Percentiles rank a stretch among this genome's conserved stretches.
These are phyloP conservation scores for Ceriops zippeliana DNA, from an alignment of 345 rosid genomes.

Conservation along the genomic window DNA sequence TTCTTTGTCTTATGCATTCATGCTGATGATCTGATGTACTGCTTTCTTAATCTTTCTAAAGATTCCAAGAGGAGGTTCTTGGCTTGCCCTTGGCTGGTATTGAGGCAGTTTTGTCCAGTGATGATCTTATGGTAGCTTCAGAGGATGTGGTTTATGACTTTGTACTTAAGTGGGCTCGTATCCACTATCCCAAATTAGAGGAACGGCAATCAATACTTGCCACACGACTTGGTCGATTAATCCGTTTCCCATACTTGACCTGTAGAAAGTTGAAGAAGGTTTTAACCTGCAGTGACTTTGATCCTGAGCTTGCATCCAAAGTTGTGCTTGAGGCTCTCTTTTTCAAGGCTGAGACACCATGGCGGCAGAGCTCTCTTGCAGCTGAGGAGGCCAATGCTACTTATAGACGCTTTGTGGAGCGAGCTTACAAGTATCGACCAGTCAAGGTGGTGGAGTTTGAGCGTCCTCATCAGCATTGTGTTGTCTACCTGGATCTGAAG, in stretches of 20 bases:
- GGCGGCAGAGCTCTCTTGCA: constrained; percentile 43
- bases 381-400: constrained; percentile 37
- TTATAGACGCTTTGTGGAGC: constrained; percentile 53
- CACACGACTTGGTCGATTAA: constrained; percentile 49
- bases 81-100: constrained; percentile 76
- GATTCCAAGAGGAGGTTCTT: constrained; percentile 63
- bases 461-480: constrained; percentile 58
- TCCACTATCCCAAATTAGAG: constrained; percentile 56
- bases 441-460: constrained; percentile 76
- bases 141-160: constrained; percentile 74
- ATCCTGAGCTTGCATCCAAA: constrained; percentile 46
- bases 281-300: constrained; percentile 61
- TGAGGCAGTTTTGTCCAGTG: constrained; percentile 70
- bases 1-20: not conserved
- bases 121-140: constrained; percentile 57
- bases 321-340: constrained; percentile 75
- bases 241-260: constrained; percentile 82
- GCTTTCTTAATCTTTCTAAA: constrained; percentile 16
- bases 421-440: constrained; percentile 66
- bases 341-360: constrained; percentile 65
- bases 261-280: constrained; percentile 65
- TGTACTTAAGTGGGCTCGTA: constrained; percentile 67
- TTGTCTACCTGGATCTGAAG: constrained; percentile 74
- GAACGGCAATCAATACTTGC: constrained; percentile 58
- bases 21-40: not conserved